Evolutionary conservation across 352 stramenopile species (phyloP), one percentile per base, ranked within the genome.

Genomic region (Saprolegnia parasitica): DNA sequence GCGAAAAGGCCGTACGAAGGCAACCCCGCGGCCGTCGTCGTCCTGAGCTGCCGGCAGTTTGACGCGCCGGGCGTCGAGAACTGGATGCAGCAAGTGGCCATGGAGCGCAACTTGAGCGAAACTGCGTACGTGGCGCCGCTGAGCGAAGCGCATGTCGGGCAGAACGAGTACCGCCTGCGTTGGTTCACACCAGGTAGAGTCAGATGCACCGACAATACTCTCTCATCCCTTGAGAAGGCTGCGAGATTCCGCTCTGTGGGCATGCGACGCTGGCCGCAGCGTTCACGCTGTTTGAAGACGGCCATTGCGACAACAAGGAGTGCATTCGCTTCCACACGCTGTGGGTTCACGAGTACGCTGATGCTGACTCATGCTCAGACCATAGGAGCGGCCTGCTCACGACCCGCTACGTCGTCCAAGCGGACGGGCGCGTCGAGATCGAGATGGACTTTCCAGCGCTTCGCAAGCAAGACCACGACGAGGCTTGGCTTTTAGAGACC

Each of bases 91-190:
- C 76, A 71, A 16, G 87, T 98, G 23, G 92, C 88, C 32, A 80
- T 81, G 54, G 90, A 98, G 74, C 96, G 96, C 67, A 98, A 98
- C 70, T 71, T 98, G n/a, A 91, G 84, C 39, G 90, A 98, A 74
- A 98, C 95, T 18, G 93, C 91, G 11, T 98, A 93, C 76, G 72
- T 93, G 66, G 87, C 76, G 16, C 73, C 49, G 13, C 35, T 55
- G 47, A 55, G 47, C 24, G 47, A 55, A 55, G 39, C 72, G 74
- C 13, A 32, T 61, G 24, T 57, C 40, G n/a, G 60, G 29, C 16
- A 24, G 21, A 23, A 55, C 24, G 0, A 71, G 79, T 89, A 77
- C 40, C 75, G 85, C 56, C 66, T 90, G 57, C 76, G 78, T 15
- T 90, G 81, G 83, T 90, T 90, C 55, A 83, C 78, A 1, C 81